phyloP scores from a whole-genome alignment of 116 monocot species.

The Posidonia oceanica region DNA sequence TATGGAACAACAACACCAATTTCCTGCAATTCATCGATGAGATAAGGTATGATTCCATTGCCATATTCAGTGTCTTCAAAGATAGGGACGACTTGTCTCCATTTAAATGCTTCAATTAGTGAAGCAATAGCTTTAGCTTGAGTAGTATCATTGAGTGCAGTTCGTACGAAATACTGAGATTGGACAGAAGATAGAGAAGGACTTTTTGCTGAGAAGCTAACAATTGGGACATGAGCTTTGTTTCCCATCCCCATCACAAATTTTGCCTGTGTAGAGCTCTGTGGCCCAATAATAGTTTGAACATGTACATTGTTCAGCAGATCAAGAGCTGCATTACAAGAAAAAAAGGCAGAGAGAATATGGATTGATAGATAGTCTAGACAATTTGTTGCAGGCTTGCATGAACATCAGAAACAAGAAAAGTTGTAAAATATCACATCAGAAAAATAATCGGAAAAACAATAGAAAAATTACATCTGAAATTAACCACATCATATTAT shows the following conservation, averaged over 20 bases:
- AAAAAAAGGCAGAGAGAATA: neutral
- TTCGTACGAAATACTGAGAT: constrained; percentile 38
- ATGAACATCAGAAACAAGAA: neutral
- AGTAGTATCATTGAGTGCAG: constrained; percentile 23
- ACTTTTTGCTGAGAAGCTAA: constrained; percentile 50
- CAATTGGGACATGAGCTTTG: constrained; percentile 30
- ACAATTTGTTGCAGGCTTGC: no score
- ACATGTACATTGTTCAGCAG: constrained; percentile 27
- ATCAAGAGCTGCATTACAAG: constrained; percentile 32
- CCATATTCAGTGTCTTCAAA: constrained; percentile 48
- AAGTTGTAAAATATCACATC: neutral
- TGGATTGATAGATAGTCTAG: neutral
- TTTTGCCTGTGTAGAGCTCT: constrained; percentile 21
- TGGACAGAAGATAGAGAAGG: constrained; percentile 25
- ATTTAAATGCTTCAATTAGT: constrained; percentile 26
- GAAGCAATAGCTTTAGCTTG: constrained; percentile 29
- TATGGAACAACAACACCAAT: constrained; percentile 17
- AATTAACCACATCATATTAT: neutral
- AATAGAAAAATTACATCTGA: neutral
- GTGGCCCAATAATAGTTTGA: constrained; percentile 51
- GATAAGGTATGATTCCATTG: constrained; percentile 28
- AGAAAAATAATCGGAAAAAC: neutral
- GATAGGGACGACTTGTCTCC: constrained; percentile 31
- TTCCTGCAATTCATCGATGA: constrained; percentile 26
- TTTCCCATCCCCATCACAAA: constrained; percentile 35